Base-by-base conservation (phyloP, 768 basidiomycete species). In the Krasilnikovozyma curviuscula region DNA sequence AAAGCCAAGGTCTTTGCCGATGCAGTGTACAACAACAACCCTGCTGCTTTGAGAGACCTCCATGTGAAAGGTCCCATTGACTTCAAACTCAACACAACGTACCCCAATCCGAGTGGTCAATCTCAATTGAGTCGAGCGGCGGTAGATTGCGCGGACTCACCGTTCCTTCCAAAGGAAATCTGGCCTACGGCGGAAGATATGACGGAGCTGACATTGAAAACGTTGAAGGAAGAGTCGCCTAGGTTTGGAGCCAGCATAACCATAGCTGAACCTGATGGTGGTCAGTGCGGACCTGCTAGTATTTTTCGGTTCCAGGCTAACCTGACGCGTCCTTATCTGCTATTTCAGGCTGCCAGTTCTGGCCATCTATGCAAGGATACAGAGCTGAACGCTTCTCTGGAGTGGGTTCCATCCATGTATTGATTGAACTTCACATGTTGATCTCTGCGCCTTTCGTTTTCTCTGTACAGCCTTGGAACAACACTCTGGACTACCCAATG, bases 141-240 rank as follows among this genome's bases (percentile, higher is more conserved):
- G 14, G 50, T 55, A 3, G 38, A 40, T 19, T 55, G 54, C 38
- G 54, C 54, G 13, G 54, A 55, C 29, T 25, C 13, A 1, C 54
- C 52, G 5, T 43, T 37, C 8, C 21, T 37, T 14, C 21, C 19
- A 13, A 14, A 32, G 28, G 6, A 12, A 25, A 40, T 32, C 27
- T 38, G 38, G 3, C 29, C 30, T 3, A 16, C 39, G 8, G 47
- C 47, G 2, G 30, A 48, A 21, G 30, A 32, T 30, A 33, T 48
- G 39, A 32, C 18, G 4, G 25, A 32, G 29, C 24, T 39, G 38
- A 38, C 31, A 39, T 35, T 47, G n/a, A 37, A 29, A 23, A 40
- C 42, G 6, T 21, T 48, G 3, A 23, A 31, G 10, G 47, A 38
- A 4, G 19, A 13, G 4, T 40, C 39, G 16, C 13, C 29, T 1